A percentile compares a stretch with the other conserved stretches of the same genome.
Conservation (phyloP, 768 basidiomycete species). For the Mycena pura region DNA sequence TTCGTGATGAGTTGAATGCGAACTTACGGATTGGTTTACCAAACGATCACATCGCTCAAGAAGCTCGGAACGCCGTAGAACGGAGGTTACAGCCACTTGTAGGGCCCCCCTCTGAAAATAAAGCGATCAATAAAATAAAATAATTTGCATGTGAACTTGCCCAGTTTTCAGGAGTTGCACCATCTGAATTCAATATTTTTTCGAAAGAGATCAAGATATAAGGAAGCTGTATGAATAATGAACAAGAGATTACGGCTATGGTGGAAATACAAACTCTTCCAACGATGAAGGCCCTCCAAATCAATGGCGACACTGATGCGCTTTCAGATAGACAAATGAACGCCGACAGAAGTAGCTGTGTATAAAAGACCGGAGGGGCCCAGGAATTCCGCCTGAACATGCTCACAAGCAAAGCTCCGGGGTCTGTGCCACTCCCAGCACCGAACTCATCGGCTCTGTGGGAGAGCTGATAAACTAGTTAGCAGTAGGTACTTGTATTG, state of each 20-base stretch:
- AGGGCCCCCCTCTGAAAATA: conserved; percentile 45
- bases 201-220: conserved; percentile 62
- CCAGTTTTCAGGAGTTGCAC: conserved; percentile 60
- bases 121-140: conserved; percentile 10
- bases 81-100: conserved; percentile 55
- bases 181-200: conserved; percentile 58
- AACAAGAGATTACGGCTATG: background rate
- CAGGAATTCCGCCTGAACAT: conserved; percentile 68
- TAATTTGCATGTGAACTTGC: conserved; percentile 42
- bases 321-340: conserved; percentile 67
- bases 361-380: conserved; percentile 69
- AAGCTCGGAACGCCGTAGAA: conserved; percentile 61
- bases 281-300: conserved; percentile 78
- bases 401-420: conserved; percentile 60
- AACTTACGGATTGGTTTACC: conserved; percentile 40
- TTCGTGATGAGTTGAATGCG: conserved; percentile 34
- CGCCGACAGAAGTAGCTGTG: conserved; percentile 69
- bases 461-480: conserved; percentile 51
- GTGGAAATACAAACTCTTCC: conserved; percentile 61
- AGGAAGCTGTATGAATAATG: conserved; percentile 58
- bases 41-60: conserved; percentile 60
- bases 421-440: conserved; percentile 60
- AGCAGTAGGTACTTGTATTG: conserved; percentile 9
- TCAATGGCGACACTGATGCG: conserved; percentile 37
- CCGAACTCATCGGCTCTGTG: conserved; percentile 68